Percentiles rank a stretch among this genome's conserved stretches.
Conservation (phyloP, 768 basidiomycete genomes). For the Botryobasidium botryosum region DNA sequence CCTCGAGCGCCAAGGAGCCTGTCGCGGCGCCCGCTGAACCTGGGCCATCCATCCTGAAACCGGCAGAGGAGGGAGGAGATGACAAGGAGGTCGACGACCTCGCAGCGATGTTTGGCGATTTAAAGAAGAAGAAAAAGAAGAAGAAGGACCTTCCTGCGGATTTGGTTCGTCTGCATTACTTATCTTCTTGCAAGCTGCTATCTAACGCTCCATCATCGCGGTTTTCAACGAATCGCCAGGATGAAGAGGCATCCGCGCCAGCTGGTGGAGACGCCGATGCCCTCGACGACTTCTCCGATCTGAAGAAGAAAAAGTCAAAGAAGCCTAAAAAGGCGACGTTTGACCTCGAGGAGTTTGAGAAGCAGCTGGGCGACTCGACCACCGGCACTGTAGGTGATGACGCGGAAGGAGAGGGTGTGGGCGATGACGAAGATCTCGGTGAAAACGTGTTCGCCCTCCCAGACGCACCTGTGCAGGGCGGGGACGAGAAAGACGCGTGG, state of each 20-base stretch:
- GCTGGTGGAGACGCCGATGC: slow-evolving; percentile 25
- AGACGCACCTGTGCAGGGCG: slow-evolving; percentile 45
- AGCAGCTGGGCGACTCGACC: slow-evolving; percentile 6
- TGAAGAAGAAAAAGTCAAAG: slow-evolving; percentile 93
- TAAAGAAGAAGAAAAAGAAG: slow-evolving; percentile 83
- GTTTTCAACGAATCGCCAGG: neutral
- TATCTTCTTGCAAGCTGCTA: neutral
- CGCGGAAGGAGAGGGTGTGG: slow-evolving; percentile 34
- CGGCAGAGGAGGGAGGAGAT: slow-evolving; percentile 16
- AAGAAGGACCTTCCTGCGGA: slow-evolving; percentile 72
- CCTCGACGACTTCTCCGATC: slow-evolving; percentile 86
- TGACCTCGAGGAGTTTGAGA: slow-evolving; percentile 3
- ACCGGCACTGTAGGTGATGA: slow-evolving; percentile 28
- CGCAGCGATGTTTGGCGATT: slow-evolving; percentile 72
- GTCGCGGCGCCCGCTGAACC: neutral
- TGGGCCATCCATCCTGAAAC: slow-evolving; percentile 11
- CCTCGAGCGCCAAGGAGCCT: neutral
- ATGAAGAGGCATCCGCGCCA: slow-evolving; percentile 12
- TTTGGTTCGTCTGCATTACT: slow-evolving; percentile 9
- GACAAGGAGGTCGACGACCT: slow-evolving; percentile 45
- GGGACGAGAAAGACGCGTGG: slow-evolving; percentile 64
- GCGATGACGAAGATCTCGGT: slow-evolving; percentile 63
- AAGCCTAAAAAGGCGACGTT: slow-evolving; percentile 53
- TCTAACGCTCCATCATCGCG: slow-evolving; percentile 2
- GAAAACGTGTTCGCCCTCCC: slow-evolving; percentile 55